Base-by-base conservation (phyloP, 352 stramenopile species). In the Elongisporangium undulatum region DNA sequence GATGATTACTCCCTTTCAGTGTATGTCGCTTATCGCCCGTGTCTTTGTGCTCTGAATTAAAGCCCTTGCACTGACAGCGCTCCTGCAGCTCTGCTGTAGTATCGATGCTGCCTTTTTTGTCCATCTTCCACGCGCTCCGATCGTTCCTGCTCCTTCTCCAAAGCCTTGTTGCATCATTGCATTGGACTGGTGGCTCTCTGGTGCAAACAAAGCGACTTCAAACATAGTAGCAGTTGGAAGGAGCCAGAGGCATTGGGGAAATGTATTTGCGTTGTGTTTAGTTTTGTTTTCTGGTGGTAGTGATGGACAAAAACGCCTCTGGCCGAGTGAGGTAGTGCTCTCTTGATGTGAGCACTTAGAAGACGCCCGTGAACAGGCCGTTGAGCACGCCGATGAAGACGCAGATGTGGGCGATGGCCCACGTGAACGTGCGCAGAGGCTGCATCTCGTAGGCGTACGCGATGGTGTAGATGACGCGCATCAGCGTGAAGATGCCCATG, bases 381-480 rank as follows among this genome's bases (percentile, higher is more conserved):
- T 56, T 56, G n/a, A 29, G 17, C 23, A 24, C 51, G 7, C 19
- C 51, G 13, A 56, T 41, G 17, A 56, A 38, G 19, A 56, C 51
- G 6, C n/a, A 24, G 17, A 56, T 9, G 16, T 41, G 22, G 26
- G 8, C 51, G 19, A 38, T 41, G n/a, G 20, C 23, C 59, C 59
- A 64, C 9, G 22, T 59, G 29, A 51, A 20, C 51, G 29, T 49
- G 34, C 62, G 62, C 21, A 64, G 52, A 16, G 62, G 62, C 48
- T 68, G 62, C 49, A 63, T 15, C 38, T 53, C 26, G 8, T 63
- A 17, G 22, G 52, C 56, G 39, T 68, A 68, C 8, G 62, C 55
- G 21, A 51, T 51, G 41, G 62, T 64, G 56, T 64, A 53, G 19
- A 34, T 23, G 38, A 63, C 19, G 49, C 62, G 55, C n/a, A 53